These are phyloP conservation scores for Tetradesmus lagerheimii DNA, from an alignment of 139 green algal species.

Conservation along the genomic window DNA sequence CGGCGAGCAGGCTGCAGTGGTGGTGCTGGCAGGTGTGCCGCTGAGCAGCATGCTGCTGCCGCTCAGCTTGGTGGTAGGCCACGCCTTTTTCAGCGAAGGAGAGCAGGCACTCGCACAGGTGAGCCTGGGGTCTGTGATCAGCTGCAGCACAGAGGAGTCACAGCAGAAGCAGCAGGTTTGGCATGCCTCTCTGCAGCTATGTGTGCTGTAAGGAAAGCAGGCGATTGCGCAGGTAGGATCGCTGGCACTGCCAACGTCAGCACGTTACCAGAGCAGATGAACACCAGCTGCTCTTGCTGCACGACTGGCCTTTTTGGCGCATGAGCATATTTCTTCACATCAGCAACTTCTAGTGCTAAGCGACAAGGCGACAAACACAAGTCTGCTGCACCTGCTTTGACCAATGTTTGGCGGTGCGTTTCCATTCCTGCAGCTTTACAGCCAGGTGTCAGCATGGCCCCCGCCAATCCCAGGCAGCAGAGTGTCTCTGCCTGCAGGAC, in stretches of 20 bases:
- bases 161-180: no score
- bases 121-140: no score
- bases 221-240: constrained; percentile 52
- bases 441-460: constrained; percentile 61
- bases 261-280: no score
- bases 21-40: constrained; percentile 79
- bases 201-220: constrained; percentile 54
- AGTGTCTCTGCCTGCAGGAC: constrained; percentile 42
- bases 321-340: no score
- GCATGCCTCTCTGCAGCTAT: no score
- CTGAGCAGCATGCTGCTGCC: constrained; percentile 68
- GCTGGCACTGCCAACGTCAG: no score
- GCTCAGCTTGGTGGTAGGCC: constrained; percentile 72
- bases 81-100: constrained; percentile 74
- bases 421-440: constrained; percentile 56
- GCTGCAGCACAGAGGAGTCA: no score
- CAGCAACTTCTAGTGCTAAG: no score
- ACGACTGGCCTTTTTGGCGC: no score
- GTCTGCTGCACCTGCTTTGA: background rate
- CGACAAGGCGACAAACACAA: no score
- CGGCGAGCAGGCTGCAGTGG: constrained; percentile 87
- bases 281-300: no score
- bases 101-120: constrained; percentile 65
- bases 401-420: background rate
- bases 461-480: constrained; percentile 46